phyloP scores from a whole-genome alignment of 805 yeast genomes.

The Suhomyces emberorum region DNA sequence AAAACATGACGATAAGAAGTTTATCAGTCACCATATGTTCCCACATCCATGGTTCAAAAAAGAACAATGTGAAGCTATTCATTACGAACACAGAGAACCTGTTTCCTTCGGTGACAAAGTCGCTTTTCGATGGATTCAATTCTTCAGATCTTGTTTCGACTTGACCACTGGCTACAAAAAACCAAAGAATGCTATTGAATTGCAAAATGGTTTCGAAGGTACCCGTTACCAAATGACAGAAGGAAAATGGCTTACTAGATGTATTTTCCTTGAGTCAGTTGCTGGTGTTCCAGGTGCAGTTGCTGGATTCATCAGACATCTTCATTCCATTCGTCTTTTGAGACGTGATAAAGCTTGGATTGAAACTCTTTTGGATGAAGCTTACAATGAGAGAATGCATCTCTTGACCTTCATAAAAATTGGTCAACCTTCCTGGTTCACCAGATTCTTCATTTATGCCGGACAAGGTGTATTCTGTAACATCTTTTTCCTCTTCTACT shows the following conservation, averaged over 20 bases:
- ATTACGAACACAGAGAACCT: conserved; percentile 52
- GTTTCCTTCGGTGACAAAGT: conserved; percentile 45
- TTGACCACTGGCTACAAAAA: conserved; percentile 62
- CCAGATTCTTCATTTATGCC: conserved; percentile 49
- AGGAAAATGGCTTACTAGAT: conserved; percentile 59
- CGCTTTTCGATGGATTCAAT: conserved; percentile 46
- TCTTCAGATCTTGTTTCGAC: conserved; percentile 54
- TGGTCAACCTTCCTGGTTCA: conserved; percentile 59
- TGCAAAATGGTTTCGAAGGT: conserved; percentile 27
- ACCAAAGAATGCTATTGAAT: conserved; percentile 37
- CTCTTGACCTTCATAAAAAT: conserved; percentile 63
- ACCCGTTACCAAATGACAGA: conserved; percentile 54
- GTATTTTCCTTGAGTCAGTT: conserved; percentile 63
- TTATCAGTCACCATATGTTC: conserved; percentile 39
- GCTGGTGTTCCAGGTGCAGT: conserved; percentile 84
- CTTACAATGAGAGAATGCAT: conserved; percentile 78
- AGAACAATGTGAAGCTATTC: conserved; percentile 35
- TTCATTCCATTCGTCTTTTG: conserved; percentile 59
- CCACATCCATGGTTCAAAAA: conserved; percentile 32
- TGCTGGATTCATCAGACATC: conserved; percentile 68
- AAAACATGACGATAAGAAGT: conserved; percentile 30
- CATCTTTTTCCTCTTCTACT: conserved; percentile 56
- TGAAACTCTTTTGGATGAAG: conserved; percentile 70
- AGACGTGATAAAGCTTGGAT: conserved; percentile 72
- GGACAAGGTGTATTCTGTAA: conserved; percentile 75